Evolutionary conservation across 345 rosid genomes (phyloP).

Genomic region (Lepidium africanum): DNA sequence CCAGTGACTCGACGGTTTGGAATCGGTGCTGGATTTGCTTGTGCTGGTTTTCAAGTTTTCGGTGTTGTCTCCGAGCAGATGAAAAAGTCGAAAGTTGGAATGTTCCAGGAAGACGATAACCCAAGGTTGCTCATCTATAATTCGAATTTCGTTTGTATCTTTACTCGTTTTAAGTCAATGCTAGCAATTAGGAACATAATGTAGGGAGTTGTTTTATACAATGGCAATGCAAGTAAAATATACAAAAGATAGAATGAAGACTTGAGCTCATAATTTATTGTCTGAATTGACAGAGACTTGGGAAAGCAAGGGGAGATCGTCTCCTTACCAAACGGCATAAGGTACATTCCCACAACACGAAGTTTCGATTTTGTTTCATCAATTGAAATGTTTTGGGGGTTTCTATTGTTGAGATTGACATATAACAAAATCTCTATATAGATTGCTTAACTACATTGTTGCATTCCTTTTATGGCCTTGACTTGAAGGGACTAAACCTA

Average conservation of each 20-base stretch:
- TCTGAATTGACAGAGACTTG: constrained; percentile 40
- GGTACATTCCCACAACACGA: constrained; percentile 29
- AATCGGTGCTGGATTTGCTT: constrained; percentile 72
- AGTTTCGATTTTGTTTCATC: neutral
- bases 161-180: neutral
- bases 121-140: constrained; percentile 40
- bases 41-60: constrained; percentile 59
- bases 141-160: neutral
- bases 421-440: neutral
- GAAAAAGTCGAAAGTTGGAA: constrained; percentile 55
- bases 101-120: constrained; percentile 51
- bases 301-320: constrained; percentile 58
- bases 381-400: neutral
- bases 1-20: constrained; percentile 78
- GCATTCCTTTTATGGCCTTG: neutral
- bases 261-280: neutral
- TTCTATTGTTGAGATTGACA: neutral
- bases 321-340: constrained; percentile 63
- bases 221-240: neutral
- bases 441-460: neutral
- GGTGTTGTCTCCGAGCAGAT: constrained; percentile 70
- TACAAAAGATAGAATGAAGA: neutral
- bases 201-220: no score
- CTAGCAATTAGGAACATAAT: neutral
- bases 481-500: neutral